Conservation (phyloP, 768 basidiomycete genomes). For the Agrocybe praecox region DNA sequence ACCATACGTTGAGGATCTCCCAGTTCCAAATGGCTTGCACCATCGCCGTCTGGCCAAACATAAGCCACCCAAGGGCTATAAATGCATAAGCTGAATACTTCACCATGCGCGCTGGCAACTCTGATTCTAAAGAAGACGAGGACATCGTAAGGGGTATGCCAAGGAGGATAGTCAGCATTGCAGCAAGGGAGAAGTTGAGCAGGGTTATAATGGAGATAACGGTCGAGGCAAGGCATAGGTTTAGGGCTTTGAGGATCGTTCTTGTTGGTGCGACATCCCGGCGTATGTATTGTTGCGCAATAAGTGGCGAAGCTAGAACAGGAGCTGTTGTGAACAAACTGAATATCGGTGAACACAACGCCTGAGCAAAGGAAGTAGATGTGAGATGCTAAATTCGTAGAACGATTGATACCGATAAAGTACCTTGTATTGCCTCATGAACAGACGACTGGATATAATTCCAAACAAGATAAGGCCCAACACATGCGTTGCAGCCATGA, state of each 20-base stretch:
- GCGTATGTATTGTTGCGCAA: neutral
- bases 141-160: conserved; percentile 64
- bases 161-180: conserved; percentile 63
- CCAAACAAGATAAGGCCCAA: conserved; percentile 56
- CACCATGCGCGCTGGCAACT: conserved; percentile 20
- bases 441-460: conserved; percentile 45
- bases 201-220: conserved; percentile 84
- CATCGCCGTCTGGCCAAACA: conserved; percentile 46
- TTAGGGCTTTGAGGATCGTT: conserved; percentile 66
- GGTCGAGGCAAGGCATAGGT: conserved; percentile 83
- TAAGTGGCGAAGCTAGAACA: neutral
- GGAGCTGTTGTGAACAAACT: neutral
- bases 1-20: conserved; percentile 82
- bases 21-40: conserved; percentile 68
- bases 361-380: neutral
- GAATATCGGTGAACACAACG: neutral
- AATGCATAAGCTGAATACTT: conserved; percentile 42
- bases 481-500: conserved; percentile 59
- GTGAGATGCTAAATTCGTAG: neutral
- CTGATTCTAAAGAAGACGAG: conserved; percentile 26
- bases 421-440: conserved; percentile 44
- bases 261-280: conserved; percentile 39
- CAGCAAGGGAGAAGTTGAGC: conserved; percentile 91
- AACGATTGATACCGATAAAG: conserved; percentile 25
- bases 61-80: conserved; percentile 63